These are phyloP conservation scores for Capronia coronata DNA, from an alignment of 2,329 filamentous ascomycete genomes.

Conservation along the genomic window DNA sequence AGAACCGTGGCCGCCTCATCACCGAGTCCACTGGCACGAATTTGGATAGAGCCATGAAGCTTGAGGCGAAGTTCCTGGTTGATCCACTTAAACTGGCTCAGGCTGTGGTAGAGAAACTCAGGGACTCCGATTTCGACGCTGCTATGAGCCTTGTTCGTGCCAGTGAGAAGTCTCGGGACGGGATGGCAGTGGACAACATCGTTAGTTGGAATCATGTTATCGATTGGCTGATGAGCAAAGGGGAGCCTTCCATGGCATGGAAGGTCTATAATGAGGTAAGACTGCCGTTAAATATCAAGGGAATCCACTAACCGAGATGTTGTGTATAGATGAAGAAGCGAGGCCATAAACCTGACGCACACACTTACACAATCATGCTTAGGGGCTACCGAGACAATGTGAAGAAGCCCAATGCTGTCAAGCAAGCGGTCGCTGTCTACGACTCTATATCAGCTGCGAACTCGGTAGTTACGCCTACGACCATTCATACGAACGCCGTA, in stretches of 20 bases:
- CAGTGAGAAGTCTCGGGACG: slow-evolving; percentile 17
- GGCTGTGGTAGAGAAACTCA: slow-evolving; percentile 57
- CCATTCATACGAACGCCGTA: slow-evolving; percentile 83
- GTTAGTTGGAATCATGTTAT: slow-evolving; percentile 89
- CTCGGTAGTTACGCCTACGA: slow-evolving; percentile 61
- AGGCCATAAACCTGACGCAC: slow-evolving; percentile 67
- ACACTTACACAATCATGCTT: slow-evolving; percentile 80
- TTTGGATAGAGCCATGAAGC: slow-evolving; percentile 11
- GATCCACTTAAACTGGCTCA: slow-evolving; percentile 69
- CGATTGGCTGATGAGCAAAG: slow-evolving; percentile 58
- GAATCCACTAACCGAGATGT: neutral
- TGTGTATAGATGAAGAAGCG: slow-evolving; percentile 82
- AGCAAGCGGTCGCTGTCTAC: slow-evolving; percentile 69
- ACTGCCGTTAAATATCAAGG: neutral
- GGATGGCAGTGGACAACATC: slow-evolving; percentile 51
- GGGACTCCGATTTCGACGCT: slow-evolving; percentile 55
- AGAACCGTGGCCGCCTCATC: slow-evolving; percentile 18
- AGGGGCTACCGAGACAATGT: slow-evolving; percentile 61
- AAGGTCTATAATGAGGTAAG: slow-evolving; percentile 82
- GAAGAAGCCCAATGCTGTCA: slow-evolving; percentile 53
- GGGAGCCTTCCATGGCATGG: slow-evolving; percentile 58
- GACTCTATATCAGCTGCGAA: slow-evolving; percentile 62
- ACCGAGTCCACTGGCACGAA: slow-evolving; percentile 6
- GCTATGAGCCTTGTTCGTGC: slow-evolving; percentile 60
- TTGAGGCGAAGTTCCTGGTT: slow-evolving; percentile 19